phyloP scores from a whole-genome alignment of 345 rosid species.

The Hibiscus mutabilis region DNA sequence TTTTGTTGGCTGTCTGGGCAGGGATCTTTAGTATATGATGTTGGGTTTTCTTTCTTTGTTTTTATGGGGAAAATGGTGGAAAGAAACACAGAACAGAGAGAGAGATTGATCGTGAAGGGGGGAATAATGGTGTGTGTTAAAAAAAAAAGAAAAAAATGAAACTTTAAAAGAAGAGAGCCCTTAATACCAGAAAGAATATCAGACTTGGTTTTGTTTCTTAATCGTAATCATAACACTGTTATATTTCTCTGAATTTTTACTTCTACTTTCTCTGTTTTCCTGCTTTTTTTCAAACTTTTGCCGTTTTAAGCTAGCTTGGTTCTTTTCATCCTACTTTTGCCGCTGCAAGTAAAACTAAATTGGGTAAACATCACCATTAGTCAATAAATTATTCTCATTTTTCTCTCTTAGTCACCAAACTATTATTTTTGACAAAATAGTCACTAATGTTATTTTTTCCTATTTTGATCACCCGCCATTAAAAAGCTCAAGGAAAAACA shows the following conservation, averaged over 20 bases:
- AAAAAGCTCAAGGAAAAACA: too few species aligned
- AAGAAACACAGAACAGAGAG: neutral
- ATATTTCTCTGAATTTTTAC: neutral
- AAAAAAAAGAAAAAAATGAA: neutral
- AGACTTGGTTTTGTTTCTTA: conserved; percentile 23
- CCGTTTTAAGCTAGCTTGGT: neutral
- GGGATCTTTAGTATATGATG: too few species aligned
- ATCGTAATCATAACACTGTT: neutral
- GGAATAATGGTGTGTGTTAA: neutral
- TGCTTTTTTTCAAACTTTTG: neutral
- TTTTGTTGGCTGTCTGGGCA: neutral
- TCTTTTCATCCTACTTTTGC: neutral
- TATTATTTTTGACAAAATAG: too few species aligned
- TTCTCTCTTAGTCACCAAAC: too few species aligned
- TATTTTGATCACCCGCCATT: too few species aligned
- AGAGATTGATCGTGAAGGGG: neutral
- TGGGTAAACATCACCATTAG: too few species aligned
- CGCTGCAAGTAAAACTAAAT: neutral
- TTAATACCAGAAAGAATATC: conserved; percentile 46
- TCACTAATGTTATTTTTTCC: too few species aligned
- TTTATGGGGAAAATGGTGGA: neutral
- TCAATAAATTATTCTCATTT: too few species aligned
- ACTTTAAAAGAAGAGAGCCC: conserved; percentile 15
- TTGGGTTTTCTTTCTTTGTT: too few species aligned
- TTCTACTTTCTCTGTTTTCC: neutral